Conservation (phyloP, 1,284 basidiomycete species). For the Leccinum huronense region DNA sequence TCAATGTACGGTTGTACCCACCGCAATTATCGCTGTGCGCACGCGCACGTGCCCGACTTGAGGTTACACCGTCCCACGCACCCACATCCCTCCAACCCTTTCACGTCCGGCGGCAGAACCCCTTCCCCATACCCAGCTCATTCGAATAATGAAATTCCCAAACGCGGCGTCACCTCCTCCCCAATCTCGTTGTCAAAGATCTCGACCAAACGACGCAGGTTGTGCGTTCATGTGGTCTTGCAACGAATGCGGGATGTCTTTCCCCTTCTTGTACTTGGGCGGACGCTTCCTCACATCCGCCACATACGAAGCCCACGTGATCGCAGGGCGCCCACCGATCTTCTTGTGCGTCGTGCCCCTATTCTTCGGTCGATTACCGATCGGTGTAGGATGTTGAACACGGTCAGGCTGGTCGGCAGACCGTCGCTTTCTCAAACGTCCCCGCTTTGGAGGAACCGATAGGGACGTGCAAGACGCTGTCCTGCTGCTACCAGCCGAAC, state of each 20-base stretch:
- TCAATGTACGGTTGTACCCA: slow-evolving; percentile 43
- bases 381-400: background rate
- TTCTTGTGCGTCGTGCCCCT: background rate
- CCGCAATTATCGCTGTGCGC: slow-evolving; percentile 56
- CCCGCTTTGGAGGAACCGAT: background rate
- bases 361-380: background rate
- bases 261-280: slow-evolving; percentile 38
- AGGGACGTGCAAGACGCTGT: slow-evolving; percentile 22
- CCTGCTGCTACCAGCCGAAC: slow-evolving; percentile 14
- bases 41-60: slow-evolving; percentile 64
- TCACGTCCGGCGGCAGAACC: slow-evolving; percentile 65
- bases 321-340: slow-evolving; percentile 14
- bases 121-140: slow-evolving; percentile 63
- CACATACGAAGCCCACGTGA: slow-evolving; percentile 30
- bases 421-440: background rate
- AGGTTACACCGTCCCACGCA: slow-evolving; percentile 76
- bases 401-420: background rate
- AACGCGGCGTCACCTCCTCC: slow-evolving; percentile 61
- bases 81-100: slow-evolving; percentile 61
- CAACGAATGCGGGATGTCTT: slow-evolving; percentile 47
- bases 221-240: slow-evolving; percentile 54
- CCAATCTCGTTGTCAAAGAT: slow-evolving; percentile 64
- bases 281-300: slow-evolving; percentile 17
- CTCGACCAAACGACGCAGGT: slow-evolving; percentile 44
- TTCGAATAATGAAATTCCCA: slow-evolving; percentile 83